Evolutionary conservation across 139 green algal species (phyloP).

Genomic region (Pleodorina starrii): DNA sequence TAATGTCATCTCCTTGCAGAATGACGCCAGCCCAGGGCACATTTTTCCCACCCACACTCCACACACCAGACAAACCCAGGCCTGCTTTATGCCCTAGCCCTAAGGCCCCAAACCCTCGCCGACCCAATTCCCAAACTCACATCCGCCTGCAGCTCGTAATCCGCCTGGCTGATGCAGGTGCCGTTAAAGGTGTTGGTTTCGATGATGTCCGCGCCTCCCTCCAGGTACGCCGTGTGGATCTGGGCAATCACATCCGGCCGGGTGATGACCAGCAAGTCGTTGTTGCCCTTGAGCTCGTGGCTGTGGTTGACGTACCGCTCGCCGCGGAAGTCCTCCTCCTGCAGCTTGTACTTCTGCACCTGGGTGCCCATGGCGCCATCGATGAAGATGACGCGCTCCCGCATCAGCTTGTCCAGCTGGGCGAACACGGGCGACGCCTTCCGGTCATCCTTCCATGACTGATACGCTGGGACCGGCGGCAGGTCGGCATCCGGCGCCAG

Average conservation of each 20-base stretch:
- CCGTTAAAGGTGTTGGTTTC: constrained; percentile 99
- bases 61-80: too few relatives aligned
- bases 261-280: constrained; percentile 97
- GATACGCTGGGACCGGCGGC: constrained; percentile 72
- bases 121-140: too few relatives aligned
- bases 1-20: too few relatives aligned
- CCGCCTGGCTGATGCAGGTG: constrained; percentile 92
- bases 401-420: constrained; percentile 82
- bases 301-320: constrained; percentile 82
- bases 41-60: too few relatives aligned
- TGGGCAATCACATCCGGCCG: constrained; percentile 93
- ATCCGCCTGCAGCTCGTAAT: constrained; percentile 92
- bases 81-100: too few relatives aligned
- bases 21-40: too few relatives aligned
- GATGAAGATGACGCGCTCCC: constrained; percentile 94
- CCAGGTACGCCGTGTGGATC: constrained; percentile 95
- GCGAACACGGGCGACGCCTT: constrained; percentile 74
- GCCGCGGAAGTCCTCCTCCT: constrained; percentile 93
- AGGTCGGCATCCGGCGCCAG: constrained; percentile 62
- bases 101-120: too few relatives aligned
- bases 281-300: constrained; percentile 98
- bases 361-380: constrained; percentile 97
- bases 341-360: constrained; percentile 91
- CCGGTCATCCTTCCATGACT: constrained; percentile 46
- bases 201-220: constrained; percentile 96